Conservation (phyloP, 176 grass and related monocot genomes). For the Rhynchospora pubera region DNA sequence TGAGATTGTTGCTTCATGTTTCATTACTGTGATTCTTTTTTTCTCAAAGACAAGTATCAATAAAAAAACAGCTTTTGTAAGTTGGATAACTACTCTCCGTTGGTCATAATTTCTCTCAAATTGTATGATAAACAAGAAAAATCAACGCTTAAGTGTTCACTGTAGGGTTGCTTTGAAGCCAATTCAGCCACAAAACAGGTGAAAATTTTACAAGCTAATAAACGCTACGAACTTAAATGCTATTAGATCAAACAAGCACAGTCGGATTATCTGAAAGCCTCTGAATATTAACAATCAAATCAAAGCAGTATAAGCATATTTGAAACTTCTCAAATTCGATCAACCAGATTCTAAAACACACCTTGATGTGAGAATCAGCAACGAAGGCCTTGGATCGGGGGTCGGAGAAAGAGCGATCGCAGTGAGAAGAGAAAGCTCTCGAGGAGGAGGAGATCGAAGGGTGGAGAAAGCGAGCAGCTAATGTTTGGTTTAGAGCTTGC, state of each 20-base stretch:
- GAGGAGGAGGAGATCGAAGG: not conserved
- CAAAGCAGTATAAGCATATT: not conserved
- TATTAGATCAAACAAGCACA: not conserved
- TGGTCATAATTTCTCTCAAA: not conserved
- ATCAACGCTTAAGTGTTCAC: not conserved
- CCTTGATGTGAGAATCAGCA: conserved; percentile 13
- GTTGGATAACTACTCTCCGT: not conserved
- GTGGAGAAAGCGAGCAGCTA: not conserved
- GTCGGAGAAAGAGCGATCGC: conserved; percentile 4
- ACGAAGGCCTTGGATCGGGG: conserved; percentile 18
- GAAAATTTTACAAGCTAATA: not conserved
- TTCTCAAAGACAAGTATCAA: too few relatives aligned
- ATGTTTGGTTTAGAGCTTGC: not conserved
- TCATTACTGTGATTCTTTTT: not conserved
- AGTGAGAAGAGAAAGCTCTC: not conserved
- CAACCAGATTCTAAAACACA: not conserved
- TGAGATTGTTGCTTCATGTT: not conserved
- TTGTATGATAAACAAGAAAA: not conserved
- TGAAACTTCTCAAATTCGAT: not conserved
- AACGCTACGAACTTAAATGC: not conserved
- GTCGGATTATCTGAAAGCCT: not conserved
- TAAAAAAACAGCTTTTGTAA: not conserved
- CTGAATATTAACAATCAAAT: not conserved
- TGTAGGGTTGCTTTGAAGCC: not conserved
- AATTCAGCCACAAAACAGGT: not conserved